Evolutionary conservation across 208 protist species (phyloP).

Genomic region (Sergeia podlipaevii): DNA sequence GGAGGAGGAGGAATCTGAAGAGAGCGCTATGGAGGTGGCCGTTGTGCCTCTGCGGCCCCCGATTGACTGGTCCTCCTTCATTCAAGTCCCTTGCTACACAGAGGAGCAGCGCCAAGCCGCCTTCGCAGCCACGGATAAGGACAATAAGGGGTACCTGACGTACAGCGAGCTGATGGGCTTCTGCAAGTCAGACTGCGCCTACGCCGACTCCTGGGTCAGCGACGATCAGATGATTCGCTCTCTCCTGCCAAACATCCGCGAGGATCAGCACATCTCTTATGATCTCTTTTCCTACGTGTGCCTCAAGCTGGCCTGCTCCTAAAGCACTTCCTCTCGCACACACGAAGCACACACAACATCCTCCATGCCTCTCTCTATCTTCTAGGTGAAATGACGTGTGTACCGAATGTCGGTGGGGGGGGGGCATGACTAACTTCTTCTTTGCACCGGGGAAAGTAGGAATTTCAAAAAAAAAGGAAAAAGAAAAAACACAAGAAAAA

Average conservation of each 20-base stretch:
- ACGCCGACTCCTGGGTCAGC: conserved; percentile 14
- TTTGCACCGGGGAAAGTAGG: too few relatives aligned
- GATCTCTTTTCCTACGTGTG: conserved; percentile 10
- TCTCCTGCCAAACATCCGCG: conserved; percentile 17
- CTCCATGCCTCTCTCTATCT: neutral
- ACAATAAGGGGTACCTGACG: conserved; percentile 18
- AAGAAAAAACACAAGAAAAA: too few relatives aligned
- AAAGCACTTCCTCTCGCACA: neutral
- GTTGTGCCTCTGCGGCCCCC: neutral
- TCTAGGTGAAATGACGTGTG: too few relatives aligned
- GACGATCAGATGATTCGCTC: conserved; percentile 18
- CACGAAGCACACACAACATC: neutral
- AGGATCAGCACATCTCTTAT: conserved; percentile 3
- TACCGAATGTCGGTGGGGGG: too few relatives aligned
- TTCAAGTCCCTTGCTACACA: conserved; percentile 31
- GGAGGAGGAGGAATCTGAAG: neutral
- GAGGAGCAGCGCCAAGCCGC: conserved; percentile 14
- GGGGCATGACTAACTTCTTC: too few relatives aligned
- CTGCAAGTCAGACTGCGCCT: conserved; percentile 25
- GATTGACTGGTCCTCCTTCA: neutral
- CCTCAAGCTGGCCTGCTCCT: conserved; percentile 5
- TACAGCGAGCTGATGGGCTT: conserved; percentile 30
- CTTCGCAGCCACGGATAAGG: conserved; percentile 23
- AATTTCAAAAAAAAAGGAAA: too few relatives aligned
- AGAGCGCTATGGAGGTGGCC: neutral